Evolutionary conservation across 768 basidiomycete species (phyloP), one percentile per base, ranked within the genome.

Genomic region (Pluteus cervinus): DNA sequence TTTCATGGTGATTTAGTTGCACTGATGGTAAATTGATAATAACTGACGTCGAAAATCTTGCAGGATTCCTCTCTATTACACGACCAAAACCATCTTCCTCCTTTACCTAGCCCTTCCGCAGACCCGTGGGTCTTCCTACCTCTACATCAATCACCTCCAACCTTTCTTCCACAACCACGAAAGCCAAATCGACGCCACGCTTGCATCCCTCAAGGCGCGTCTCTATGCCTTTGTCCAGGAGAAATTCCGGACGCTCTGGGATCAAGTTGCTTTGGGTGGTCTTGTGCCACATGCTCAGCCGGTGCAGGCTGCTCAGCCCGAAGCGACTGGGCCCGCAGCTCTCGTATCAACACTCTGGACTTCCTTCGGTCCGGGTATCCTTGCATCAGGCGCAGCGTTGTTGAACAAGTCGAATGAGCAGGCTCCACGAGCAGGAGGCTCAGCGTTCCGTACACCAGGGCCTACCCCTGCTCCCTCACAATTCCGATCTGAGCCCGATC

Each of bases 71-170:
- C 77, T 97, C 58, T 97, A 96, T 64, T 79, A 79, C 49, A 62
- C 80, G 20, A 40, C 89, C 50, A 94, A 93, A 65, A 81, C 79
- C 3, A 51, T 86, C 38, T 86, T 93, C 56, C 76, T 96, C 30
- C 77, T 94, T 41, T 94, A 90, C 61, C 79, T 97, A 33, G 85
- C 82, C 2, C 77, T 93, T 5, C 92, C 93, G 0, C 90, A 93
- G 54, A 89, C 87, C 0, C 80, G 79, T 46, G 92, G 93, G 17
- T 79, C 92, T 0, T 79, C 89, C 1, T 87, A 86, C 57, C 66
- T 97, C 52, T 97, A 94, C 66, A 68, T 65, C 28, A 64, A 70
- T 9, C 79, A 89, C 45, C 78, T 97, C 9, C 76, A 80, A 23
- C 92, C 93, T 0, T 80, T 89, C 63, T 85, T 97, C 59, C 71